Conservation (phyloP, 179 eudicot species). For the Amaranthus tricolor region DNA sequence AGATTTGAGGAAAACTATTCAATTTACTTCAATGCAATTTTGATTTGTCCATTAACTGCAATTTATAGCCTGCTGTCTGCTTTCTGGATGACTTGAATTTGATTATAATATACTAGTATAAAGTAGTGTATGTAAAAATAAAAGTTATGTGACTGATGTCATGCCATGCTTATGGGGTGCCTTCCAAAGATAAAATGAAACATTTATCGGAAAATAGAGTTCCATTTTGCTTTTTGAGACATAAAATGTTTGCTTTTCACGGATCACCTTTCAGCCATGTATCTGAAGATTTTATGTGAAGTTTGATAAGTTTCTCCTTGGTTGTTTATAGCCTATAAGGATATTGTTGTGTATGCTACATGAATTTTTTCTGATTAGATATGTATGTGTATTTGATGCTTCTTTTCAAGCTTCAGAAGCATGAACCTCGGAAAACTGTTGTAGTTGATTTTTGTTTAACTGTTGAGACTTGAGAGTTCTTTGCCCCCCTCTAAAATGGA, state of each 20-base stretch:
- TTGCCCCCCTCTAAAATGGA: background rate
- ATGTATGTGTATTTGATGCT: background rate
- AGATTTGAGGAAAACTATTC: background rate
- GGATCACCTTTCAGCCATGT: background rate
- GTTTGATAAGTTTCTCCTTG: background rate
- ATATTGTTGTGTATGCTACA: background rate
- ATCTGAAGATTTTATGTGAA: background rate
- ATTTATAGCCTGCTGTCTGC: background rate
- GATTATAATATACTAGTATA: background rate
- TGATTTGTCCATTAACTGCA: background rate
- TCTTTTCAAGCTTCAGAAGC: background rate
- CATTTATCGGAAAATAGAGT: background rate
- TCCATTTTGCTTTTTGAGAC: background rate
- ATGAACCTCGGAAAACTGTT: background rate
- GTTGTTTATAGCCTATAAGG: background rate
- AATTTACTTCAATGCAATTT: background rate
- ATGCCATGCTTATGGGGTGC: background rate
- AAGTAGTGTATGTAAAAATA: background rate
- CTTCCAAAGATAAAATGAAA: background rate
- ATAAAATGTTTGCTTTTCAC: background rate
- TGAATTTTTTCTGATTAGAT: background rate
- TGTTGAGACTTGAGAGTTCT: background rate
- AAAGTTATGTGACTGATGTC: too few relatives aligned
- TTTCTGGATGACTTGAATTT: background rate
- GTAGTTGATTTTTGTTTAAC: background rate